phyloP scores from a whole-genome alignment of 1,284 basidiomycete genomes.

The Afroboletus lepidellus region DNA sequence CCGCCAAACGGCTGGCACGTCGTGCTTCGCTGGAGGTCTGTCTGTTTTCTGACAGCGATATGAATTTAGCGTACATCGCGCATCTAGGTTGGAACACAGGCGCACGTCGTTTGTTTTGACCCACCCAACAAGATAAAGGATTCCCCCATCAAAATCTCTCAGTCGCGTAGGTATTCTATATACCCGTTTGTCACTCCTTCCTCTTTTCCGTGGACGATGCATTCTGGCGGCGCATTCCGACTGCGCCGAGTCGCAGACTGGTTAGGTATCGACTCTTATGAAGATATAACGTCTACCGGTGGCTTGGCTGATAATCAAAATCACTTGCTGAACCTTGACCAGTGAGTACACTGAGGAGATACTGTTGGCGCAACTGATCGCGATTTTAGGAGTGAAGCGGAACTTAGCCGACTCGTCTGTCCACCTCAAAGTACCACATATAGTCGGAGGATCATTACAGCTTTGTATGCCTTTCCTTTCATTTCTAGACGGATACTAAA shows the following conservation, averaged over 20 bases:
- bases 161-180: conserved; percentile 47
- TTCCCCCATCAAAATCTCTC: conserved; percentile 29
- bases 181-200: conserved; percentile 62
- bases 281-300: conserved; percentile 38
- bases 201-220: conserved; percentile 47
- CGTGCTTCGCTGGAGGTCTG: conserved; percentile 53
- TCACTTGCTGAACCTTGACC: conserved; percentile 32
- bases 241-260: conserved; percentile 60
- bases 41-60: conserved; percentile 3
- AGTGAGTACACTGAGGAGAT: conserved; percentile 23
- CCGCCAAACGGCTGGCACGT: conserved; percentile 52
- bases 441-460: conserved; percentile 36
- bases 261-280: conserved; percentile 39
- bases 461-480: conserved; percentile 39
- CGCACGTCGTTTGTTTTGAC: conserved; percentile 37
- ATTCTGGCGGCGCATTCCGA: conserved; percentile 49
- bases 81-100: conserved; percentile 17
- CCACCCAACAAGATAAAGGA: conserved; percentile 32
- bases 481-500: conserved; percentile 10
- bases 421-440: conserved; percentile 1
- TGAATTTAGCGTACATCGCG: neutral
- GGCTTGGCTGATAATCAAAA: conserved; percentile 38
- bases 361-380: conserved; percentile 13
- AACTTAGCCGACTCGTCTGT: conserved; percentile 16
- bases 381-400: conserved; percentile 15